Percentiles rank a stretch among this genome's conserved stretches.
Evolutionary conservation across 129 eudicot species (phyloP).

Genomic region (Helianthus tuberosus): DNA sequence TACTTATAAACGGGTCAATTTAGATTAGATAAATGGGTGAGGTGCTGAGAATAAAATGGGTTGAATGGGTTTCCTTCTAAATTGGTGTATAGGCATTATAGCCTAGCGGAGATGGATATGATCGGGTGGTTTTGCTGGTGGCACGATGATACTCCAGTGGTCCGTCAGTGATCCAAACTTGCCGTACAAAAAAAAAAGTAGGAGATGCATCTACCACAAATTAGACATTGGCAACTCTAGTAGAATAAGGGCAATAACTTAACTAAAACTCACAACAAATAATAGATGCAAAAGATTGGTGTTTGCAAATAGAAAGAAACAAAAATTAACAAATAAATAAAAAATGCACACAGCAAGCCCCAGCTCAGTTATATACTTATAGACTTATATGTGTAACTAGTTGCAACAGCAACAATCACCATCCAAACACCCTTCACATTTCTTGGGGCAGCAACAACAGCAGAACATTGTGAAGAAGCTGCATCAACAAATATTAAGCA

Average conservation of each 20-base stretch:
- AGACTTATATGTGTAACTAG: slow-evolving; percentile 3
- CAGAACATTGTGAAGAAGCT: slow-evolving; percentile 62
- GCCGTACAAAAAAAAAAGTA: background rate
- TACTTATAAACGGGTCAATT: no score
- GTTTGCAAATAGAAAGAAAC: background rate
- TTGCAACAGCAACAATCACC: slow-evolving; percentile 41
- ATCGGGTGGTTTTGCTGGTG: no score
- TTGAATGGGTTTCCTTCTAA: no score
- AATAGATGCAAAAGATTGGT: slow-evolving; percentile 7
- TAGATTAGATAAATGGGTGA: no score
- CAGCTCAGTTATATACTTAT: background rate
- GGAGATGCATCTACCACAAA: background rate
- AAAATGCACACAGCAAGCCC: background rate
- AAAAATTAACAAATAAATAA: background rate
- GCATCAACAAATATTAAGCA: slow-evolving; percentile 27
- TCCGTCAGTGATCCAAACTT: no score
- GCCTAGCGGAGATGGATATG: no score
- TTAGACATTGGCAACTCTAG: background rate
- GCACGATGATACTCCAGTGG: no score
- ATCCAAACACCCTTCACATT: slow-evolving; percentile 49
- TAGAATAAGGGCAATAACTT: background rate
- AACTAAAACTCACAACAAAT: background rate
- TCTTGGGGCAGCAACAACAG: slow-evolving; percentile 56
- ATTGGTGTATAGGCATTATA: no score
- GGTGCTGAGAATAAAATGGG: no score